phyloP scores from a whole-genome alignment of 768 basidiomycete genomes.

The Pleurotus ostreatus region DNA sequence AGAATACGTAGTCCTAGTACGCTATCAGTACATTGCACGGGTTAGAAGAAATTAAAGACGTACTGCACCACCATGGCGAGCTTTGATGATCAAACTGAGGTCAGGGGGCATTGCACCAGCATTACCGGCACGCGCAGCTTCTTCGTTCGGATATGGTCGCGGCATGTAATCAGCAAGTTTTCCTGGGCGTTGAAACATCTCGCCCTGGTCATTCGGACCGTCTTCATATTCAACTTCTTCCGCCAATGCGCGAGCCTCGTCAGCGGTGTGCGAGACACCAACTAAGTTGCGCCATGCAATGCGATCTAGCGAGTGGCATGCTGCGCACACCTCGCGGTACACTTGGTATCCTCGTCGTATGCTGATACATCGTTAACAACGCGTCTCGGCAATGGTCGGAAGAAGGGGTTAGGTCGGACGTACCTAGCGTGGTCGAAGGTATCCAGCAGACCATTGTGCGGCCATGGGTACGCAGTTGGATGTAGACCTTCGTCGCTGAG shows the following conservation, averaged over 20 bases:
- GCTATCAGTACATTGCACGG: not conserved
- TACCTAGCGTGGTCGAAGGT: conserved; percentile 97
- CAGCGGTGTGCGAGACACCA: conserved; percentile 93
- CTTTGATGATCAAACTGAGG: conserved; percentile 95
- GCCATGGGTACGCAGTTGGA: conserved; percentile 83
- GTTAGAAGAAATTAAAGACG: conserved; percentile 28
- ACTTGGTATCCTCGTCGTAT: conserved; percentile 96
- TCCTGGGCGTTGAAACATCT: conserved; percentile 99
- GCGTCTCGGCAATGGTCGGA: conserved; percentile 9
- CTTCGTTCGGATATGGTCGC: conserved; percentile 92
- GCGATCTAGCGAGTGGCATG: conserved; percentile 98
- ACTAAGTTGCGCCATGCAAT: conserved; percentile 99
- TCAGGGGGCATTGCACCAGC: conserved; percentile 96
- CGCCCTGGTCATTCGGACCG: conserved; percentile 90
- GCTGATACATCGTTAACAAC: conserved; percentile 34
- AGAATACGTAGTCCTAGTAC: conserved; percentile 89
- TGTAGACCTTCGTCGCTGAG: conserved; percentile 95
- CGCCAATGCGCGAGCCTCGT: conserved; percentile 86
- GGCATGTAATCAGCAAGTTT: conserved; percentile 98
- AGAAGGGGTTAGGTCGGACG: conserved; percentile 24
- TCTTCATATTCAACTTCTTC: conserved; percentile 97
- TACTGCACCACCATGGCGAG: conserved; percentile 94
- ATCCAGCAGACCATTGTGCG: conserved; percentile 83
- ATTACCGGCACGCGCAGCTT: conserved; percentile 93
- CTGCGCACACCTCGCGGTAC: conserved; percentile 98